Conservation (phyloP, 192 early-diverging fungal genomes). For the Coemansia furcata region DNA sequence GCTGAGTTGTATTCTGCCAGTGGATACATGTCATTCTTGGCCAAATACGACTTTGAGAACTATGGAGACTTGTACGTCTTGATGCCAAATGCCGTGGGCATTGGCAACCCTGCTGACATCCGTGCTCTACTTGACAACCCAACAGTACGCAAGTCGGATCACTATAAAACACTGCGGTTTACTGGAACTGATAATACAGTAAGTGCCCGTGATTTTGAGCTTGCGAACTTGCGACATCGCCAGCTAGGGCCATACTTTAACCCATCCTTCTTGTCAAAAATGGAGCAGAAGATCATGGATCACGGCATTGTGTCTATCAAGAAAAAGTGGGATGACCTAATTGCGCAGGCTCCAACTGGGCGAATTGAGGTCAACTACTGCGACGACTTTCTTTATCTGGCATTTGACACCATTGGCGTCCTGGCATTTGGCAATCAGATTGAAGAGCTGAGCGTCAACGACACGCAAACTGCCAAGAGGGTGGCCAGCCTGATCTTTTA, state of each 20-base stretch:
- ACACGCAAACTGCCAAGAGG: conserved; percentile 29
- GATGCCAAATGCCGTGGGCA: conserved; percentile 18
- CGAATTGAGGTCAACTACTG: conserved; percentile 42
- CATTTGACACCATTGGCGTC: conserved; percentile 46
- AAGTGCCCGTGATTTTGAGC: conserved; percentile 34
- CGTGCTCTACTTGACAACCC: conserved; percentile 24
- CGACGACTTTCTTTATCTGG: conserved; percentile 36
- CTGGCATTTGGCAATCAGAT: conserved; percentile 41
- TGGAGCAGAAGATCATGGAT: conserved; percentile 46
- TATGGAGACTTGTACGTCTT: conserved; percentile 37
- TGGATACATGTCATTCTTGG: conserved; percentile 28
- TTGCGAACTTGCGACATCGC: conserved; percentile 36
- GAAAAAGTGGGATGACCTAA: conserved; percentile 30
- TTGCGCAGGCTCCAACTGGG: conserved; percentile 15
- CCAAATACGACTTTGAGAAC: conserved; percentile 16
- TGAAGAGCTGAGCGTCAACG: conserved; percentile 22
- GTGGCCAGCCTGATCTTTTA: conserved; percentile 38
- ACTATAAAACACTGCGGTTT: conserved; percentile 38
- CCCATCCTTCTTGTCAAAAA: conserved; percentile 25
- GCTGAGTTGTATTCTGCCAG: background rate
- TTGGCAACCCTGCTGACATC: conserved; percentile 36
- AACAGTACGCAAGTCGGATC: conserved; percentile 19
- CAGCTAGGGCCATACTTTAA: conserved; percentile 47
- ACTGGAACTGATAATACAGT: conserved; percentile 46
- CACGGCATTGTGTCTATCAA: conserved; percentile 33